Evolutionary conservation across 371 early-diverging fungal genomes (phyloP).

Genomic region (Mucor sp.): DNA sequence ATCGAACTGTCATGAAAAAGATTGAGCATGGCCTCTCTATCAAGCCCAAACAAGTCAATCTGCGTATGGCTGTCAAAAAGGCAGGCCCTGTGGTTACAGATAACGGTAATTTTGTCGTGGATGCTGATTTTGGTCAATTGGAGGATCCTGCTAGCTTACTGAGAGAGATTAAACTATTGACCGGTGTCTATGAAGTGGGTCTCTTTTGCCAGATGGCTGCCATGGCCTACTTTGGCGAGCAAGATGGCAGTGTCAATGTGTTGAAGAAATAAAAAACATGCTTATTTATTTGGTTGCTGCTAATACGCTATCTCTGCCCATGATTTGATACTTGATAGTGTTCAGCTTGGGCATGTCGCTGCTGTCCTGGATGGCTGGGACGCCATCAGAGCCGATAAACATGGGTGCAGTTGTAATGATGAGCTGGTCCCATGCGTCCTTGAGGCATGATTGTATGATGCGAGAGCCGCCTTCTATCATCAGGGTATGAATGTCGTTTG

Average conservation of each 20-base stretch:
- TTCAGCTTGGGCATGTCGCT: neutral
- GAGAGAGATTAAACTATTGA: conserved; percentile 67
- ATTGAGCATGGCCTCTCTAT: conserved; percentile 14
- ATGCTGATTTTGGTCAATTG: conserved; percentile 79
- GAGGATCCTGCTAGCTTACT: conserved; percentile 58
- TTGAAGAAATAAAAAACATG: conserved; percentile 1
- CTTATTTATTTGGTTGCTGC: conserved; percentile 14
- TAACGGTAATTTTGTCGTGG: conserved; percentile 91
- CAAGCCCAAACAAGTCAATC: conserved; percentile 36
- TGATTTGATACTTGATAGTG: conserved; percentile 14
- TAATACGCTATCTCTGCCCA: conserved; percentile 27
- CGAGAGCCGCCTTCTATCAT: conserved; percentile 96
- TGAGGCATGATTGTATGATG: conserved; percentile 74
- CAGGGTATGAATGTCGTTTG: conserved; percentile 49
- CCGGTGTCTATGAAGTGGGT: conserved; percentile 91
- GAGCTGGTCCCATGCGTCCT: conserved; percentile 51
- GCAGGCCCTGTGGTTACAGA: conserved; percentile 96
- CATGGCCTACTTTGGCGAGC: conserved; percentile 80
- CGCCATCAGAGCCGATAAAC: conserved; percentile 65
- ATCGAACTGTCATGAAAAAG: conserved; percentile 17
- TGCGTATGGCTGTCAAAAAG: conserved; percentile 82
- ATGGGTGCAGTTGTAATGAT: conserved; percentile 83
- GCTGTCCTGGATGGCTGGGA: conserved; percentile 20
- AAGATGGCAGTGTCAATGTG: conserved; percentile 22
- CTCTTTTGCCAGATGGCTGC: conserved; percentile 86